Base-by-base conservation (phyloP, 306 rosid species). In the Quercus rubra region DNA sequence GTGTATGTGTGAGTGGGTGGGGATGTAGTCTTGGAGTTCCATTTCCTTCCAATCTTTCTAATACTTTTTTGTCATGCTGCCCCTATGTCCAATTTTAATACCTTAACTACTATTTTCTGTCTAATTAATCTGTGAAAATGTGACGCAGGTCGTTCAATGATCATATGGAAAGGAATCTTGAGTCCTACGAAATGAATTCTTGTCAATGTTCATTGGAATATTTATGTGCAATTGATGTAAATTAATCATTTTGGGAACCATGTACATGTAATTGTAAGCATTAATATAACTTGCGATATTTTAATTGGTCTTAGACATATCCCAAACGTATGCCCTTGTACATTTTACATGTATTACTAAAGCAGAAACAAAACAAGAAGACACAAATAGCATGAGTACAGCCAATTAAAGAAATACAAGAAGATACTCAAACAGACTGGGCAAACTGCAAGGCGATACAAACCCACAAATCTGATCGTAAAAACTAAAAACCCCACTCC, bases 71-170 rank as follows among this genome's bases (percentile, higher is more conserved):
- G n/a, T 27, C 20, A 27, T 43, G 35, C 23, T 38, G 49, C 27
- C 63, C 9, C 27, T 23, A 2, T 3, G 33, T 62, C n/a, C 5
- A 23, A 2, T 27, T 3, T 1, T 62, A 19, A 23, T 62, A 23
- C 27, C 68, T 0, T 25, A 27, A 1, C 2, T 27, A 27, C 35
- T 31, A 1, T 31, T 31, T 31, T 4, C 21, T 2, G 7, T 55
- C 71, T 20, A 55, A 54, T 63, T 41, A 41, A 14, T 72, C 2
- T 11, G 5, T 63, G n/a, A 4, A 0, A 19, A 17, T 56, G 8
- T 71, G 27, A 59, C 33, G 69, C 75, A 84, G 73, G 61, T 56
- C 33, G 38, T 43, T 30, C 80, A 79, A 19, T 79, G 78, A 74
- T 66, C 57, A 35, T 3, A 11, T 13, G 27, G 4, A 70, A 31